phyloP scores from a whole-genome alignment of 305 asterid genomes.

The Fraxinus latifolia region DNA sequence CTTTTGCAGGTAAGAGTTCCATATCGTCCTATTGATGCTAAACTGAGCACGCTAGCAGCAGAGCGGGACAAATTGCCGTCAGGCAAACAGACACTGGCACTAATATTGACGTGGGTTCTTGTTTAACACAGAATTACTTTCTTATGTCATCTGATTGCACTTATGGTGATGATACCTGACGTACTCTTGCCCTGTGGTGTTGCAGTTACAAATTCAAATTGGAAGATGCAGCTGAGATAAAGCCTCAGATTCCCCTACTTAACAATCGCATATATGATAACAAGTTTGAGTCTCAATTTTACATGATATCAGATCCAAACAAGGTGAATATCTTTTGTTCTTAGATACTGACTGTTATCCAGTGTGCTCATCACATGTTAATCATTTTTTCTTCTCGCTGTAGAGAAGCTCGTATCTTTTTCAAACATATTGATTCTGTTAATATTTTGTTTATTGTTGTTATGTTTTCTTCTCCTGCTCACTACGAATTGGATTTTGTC shows the following conservation, averaged over 20 bases:
- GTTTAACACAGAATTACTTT: background rate
- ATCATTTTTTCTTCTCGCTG: background rate
- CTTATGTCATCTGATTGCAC: conserved; percentile 13
- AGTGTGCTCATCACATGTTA: conserved; percentile 3
- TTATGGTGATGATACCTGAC: conserved; percentile 18
- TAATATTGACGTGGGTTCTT: conserved; percentile 71
- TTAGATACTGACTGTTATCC: conserved; percentile 2
- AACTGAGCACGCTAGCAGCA: conserved; percentile 72
- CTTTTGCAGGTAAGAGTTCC: conserved; percentile 76
- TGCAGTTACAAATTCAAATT: conserved; percentile 88
- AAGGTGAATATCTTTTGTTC: conserved; percentile 51
- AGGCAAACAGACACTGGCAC: conserved; percentile 81
- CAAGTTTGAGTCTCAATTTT: conserved; percentile 95
- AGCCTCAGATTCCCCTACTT: conserved; percentile 82
- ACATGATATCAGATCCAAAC: conserved; percentile 89
- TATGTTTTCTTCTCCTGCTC: background rate
- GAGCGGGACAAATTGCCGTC: conserved; percentile 94
- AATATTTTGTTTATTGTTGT: background rate
- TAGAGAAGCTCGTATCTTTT: conserved; percentile 7
- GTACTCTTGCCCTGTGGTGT: conserved; percentile 30
- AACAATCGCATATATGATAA: conserved; percentile 94
- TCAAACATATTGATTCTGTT: conserved; percentile 9
- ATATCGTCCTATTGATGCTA: conserved; percentile 81
- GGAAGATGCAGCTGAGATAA: conserved; percentile 85
- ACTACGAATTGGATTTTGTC: background rate